These are phyloP conservation scores for Hypoxylon rubiginosum DNA, from an alignment of 2,329 filamentous ascomycete genomes.

Conservation along the genomic window DNA sequence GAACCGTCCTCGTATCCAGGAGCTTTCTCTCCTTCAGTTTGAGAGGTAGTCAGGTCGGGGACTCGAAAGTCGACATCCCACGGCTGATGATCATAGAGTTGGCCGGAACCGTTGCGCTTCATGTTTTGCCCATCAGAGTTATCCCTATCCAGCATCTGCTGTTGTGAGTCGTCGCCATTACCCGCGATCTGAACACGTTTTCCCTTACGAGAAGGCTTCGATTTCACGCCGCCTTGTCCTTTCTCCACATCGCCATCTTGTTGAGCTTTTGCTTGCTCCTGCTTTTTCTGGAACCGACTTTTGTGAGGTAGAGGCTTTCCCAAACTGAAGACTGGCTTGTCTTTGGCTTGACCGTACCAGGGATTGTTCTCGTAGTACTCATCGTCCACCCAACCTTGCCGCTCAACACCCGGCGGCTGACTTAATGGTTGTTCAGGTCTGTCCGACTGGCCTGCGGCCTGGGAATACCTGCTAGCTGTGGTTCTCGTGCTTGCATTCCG, in stretches of 20 bases:
- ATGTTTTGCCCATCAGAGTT: slow-evolving; percentile 6
- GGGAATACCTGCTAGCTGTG: slow-evolving; percentile 12
- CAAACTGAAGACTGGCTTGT: slow-evolving; percentile 46
- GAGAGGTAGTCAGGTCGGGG: neutral
- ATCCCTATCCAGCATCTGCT: slow-evolving; percentile 9
- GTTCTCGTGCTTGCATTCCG: slow-evolving; percentile 22
- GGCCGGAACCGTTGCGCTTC: slow-evolving; percentile 27
- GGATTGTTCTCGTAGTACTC: slow-evolving; percentile 46
- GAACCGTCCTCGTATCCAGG: slow-evolving; percentile 21
- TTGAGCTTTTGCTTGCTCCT: slow-evolving; percentile 10
- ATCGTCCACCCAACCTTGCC: slow-evolving; percentile 38
- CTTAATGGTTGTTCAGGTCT: slow-evolving; percentile 16
- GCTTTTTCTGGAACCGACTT: slow-evolving; percentile 23
- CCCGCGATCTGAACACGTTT: slow-evolving; percentile 7
- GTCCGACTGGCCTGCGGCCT: slow-evolving; percentile 8
- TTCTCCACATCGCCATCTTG: slow-evolving; percentile 9
- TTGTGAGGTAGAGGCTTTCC: slow-evolving; percentile 44
- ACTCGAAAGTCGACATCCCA: neutral
- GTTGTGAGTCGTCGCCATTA: slow-evolving; percentile 6
- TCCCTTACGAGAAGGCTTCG: slow-evolving; percentile 6
- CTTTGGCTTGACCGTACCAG: slow-evolving; percentile 41
- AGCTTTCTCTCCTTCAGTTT: neutral
- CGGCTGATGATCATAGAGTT: slow-evolving; percentile 34
- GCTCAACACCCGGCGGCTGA: slow-evolving; percentile 7
- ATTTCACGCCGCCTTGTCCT: neutral